These are phyloP conservation scores for Actinomucor elegans DNA, from an alignment of 371 early-diverging fungal species.

Conservation along the genomic window DNA sequence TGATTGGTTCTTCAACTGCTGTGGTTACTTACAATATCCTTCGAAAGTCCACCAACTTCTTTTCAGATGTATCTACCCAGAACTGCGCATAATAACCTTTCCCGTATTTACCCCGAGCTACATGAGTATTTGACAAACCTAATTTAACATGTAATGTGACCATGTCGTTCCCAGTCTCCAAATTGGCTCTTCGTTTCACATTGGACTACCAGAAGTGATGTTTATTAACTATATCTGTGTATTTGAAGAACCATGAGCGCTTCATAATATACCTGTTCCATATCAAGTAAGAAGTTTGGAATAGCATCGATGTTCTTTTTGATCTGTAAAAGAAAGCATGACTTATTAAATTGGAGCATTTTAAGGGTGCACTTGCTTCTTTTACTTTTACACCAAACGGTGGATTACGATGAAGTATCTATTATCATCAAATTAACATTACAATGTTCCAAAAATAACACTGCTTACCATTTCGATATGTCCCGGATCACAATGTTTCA, in stretches of 20 bases:
- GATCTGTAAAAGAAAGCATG: slow-evolving; percentile 4
- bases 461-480: slow-evolving; percentile 46
- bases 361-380: no score
- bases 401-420: slow-evolving; percentile 50
- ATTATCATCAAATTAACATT: neutral
- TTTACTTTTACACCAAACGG: slow-evolving; percentile 52
- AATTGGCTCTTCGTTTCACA: neutral
- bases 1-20: no score
- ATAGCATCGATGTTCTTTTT: slow-evolving; percentile 5
- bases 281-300: slow-evolving; percentile 5
- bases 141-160: slow-evolving; percentile 10
- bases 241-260: neutral
- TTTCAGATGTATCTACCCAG: slow-evolving; percentile 30
- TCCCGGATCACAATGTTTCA: slow-evolving; percentile 35
- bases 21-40: slow-evolving; percentile 39
- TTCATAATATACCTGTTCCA: slow-evolving; percentile 21
- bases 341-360: no score
- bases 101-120: slow-evolving; percentile 14
- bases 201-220: neutral
- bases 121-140: slow-evolving; percentile 14
- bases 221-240: neutral
- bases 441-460: neutral
- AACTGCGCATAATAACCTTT: slow-evolving; percentile 32
- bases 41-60: slow-evolving; percentile 35
- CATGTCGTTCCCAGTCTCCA: slow-evolving; percentile 1